Percentiles rank a stretch among this genome's conserved stretches.
Evolutionary conservation across 192 early-diverging fungal species (phyloP).

Genomic region (Coemansia sp.): DNA sequence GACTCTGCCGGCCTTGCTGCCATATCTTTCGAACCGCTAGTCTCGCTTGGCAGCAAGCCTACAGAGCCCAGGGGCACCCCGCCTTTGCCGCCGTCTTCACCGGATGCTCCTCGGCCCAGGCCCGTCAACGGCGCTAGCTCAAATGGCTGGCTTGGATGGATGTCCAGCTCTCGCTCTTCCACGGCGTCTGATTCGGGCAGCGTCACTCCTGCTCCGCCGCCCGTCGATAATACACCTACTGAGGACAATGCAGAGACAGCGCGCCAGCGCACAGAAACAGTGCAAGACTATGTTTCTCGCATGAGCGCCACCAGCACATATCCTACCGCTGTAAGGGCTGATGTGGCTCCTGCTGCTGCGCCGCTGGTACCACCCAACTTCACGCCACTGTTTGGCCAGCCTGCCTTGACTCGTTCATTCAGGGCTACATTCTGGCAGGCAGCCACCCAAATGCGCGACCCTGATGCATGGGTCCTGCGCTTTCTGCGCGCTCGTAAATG

Average conservation of each 20-base stretch:
- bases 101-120: background rate
- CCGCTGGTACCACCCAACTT: conserved; percentile 13
- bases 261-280: background rate
- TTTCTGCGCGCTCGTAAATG: conserved; percentile 86
- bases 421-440: conserved; percentile 59
- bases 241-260: background rate
- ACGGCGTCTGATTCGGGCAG: background rate
- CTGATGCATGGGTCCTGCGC: conserved; percentile 67
- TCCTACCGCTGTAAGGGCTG: background rate
- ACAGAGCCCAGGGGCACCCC: background rate
- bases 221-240: no score
- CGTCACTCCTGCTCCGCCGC: background rate
- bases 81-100: background rate
- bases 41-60: conserved; percentile 16
- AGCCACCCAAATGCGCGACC: conserved; percentile 56
- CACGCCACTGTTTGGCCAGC: conserved; percentile 21
- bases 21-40: conserved; percentile 34
- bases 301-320: no score
- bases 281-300: background rate
- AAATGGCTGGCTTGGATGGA: background rate
- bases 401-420: conserved; percentile 21
- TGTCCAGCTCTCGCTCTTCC: background rate
- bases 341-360: background rate
- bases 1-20: conserved; percentile 3
- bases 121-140: conserved; percentile 3